These are phyloP conservation scores for Backusella parvicylindrica DNA, from an alignment of 192 early-diverging fungal species.

Conservation along the genomic window DNA sequence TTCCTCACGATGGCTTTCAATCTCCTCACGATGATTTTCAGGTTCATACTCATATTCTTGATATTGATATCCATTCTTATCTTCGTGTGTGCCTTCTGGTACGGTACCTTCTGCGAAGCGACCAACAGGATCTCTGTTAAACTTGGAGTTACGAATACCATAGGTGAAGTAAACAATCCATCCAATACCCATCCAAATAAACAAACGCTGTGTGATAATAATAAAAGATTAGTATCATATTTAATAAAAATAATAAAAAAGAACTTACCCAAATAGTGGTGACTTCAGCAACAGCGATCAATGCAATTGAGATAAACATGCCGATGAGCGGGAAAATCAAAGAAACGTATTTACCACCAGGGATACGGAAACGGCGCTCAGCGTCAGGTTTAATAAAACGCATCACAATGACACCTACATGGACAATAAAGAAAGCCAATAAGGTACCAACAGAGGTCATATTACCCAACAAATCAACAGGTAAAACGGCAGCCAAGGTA, in stretches of 20 bases:
- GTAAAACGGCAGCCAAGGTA: constrained; percentile 65
- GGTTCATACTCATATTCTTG: constrained; percentile 3
- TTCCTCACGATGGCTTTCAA: not conserved
- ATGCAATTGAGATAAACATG: constrained; percentile 50
- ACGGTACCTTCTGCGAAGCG: constrained; percentile 11
- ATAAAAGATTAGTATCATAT: not conserved
- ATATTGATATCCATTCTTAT: constrained; percentile 6
- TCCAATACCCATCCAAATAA: constrained; percentile 78
- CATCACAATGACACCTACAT: constrained; percentile 70
- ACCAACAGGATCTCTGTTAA: constrained; percentile 42
- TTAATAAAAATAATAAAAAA: constrained; percentile 55
- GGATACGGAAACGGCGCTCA: constrained; percentile 68
- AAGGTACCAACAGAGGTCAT: constrained; percentile 86
- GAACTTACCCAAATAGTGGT: constrained; percentile 51
- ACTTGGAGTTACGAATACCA: constrained; percentile 59
- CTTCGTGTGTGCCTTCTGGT: not conserved
- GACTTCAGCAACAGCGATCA: constrained; percentile 63
- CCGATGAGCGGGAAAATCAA: constrained; percentile 64
- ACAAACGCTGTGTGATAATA: constrained; percentile 44
- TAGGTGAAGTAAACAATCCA: constrained; percentile 68
- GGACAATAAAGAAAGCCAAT: constrained; percentile 84
- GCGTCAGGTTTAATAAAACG: constrained; percentile 69
- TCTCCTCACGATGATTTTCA: not conserved
- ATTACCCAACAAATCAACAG: constrained; percentile 79
- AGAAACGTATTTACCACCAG: constrained; percentile 42